phyloP scores from a whole-genome alignment of 176 grass and related monocot genomes.

The Oryza longistaminata region DNA sequence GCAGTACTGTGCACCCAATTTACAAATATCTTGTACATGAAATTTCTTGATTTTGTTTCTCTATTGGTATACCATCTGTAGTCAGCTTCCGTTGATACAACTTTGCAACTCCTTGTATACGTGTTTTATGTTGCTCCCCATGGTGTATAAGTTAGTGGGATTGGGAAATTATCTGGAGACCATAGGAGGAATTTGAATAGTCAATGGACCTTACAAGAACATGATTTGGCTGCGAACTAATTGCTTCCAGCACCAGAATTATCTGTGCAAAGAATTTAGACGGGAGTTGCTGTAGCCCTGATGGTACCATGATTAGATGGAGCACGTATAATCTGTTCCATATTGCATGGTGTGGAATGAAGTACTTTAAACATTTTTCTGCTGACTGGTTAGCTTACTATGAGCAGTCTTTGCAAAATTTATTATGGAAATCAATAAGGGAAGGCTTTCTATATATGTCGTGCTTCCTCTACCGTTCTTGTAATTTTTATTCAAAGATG shows the following conservation, averaged over 20 bases:
- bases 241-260: neutral
- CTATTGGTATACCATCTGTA: neutral
- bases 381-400: neutral
- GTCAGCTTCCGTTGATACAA: neutral
- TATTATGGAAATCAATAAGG: conserved; percentile 1
- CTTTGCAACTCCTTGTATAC: neutral
- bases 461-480: conserved; percentile 1
- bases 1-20: neutral
- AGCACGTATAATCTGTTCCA: neutral
- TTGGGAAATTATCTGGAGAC: neutral
- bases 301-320: neutral
- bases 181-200: neutral
- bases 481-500: neutral
- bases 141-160: neutral
- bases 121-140: neutral
- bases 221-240: neutral
- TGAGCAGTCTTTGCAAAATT: neutral
- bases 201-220: neutral
- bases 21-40: neutral
- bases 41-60: conserved; percentile 15
- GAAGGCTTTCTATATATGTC: neutral
- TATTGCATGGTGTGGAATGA: neutral
- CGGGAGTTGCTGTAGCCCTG: neutral
- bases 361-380: conserved; percentile 2
- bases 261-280: neutral